These are phyloP conservation scores for Limnanthes douglasii DNA, from an alignment of 345 rosid genomes.

Conservation along the genomic window DNA sequence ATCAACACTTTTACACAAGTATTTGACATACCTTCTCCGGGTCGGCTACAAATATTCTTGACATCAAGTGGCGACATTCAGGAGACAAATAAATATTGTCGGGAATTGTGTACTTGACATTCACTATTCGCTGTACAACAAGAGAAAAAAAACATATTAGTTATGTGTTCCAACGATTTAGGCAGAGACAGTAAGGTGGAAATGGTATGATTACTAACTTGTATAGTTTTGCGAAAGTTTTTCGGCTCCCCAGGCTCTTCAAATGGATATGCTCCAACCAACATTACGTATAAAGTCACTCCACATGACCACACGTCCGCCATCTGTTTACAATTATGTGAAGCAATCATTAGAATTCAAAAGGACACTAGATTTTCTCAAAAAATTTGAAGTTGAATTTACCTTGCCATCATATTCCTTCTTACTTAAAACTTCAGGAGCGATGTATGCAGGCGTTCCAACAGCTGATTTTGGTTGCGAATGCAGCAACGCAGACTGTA, in stretches of 20 bases:
- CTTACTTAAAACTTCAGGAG: constrained; percentile 78
- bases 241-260: constrained; percentile 90
- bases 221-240: constrained; percentile 76
- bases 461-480: constrained; percentile 95
- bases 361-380: too few relatives aligned
- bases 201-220: constrained; percentile 17
- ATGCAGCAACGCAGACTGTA: constrained; percentile 85
- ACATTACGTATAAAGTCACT: constrained; percentile 83
- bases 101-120: constrained; percentile 18
- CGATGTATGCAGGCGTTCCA: constrained; percentile 97
- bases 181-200: not conserved
- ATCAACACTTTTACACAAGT: too few relatives aligned
- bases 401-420: constrained; percentile 97
- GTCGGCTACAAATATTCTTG: constrained; percentile 17
- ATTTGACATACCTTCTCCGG: constrained; percentile 17
- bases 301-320: constrained; percentile 99
- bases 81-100: constrained; percentile 16
- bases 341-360: too few relatives aligned
- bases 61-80: constrained; percentile 16
- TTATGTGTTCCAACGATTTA: not conserved
- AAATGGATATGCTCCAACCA: constrained; percentile 95
- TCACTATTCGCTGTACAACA: constrained; percentile 13
- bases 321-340: constrained; percentile 48
- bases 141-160: not conserved
- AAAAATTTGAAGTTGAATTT: not conserved